These are phyloP conservation scores for Bidens hawaiensis DNA, from an alignment of 140 eudicot species.

Conservation along the genomic window DNA sequence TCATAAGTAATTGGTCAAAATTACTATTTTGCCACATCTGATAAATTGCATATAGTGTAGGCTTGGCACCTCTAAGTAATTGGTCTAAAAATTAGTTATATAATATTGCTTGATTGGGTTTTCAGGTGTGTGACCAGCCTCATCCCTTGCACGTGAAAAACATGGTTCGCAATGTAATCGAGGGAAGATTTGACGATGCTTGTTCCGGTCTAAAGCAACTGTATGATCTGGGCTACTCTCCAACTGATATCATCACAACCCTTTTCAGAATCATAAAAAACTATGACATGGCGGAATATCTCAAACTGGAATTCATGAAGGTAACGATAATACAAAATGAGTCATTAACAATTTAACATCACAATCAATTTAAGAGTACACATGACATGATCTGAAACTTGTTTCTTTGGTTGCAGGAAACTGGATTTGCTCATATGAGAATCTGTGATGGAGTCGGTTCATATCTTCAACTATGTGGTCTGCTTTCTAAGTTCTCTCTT, in stretches of 20 bases:
- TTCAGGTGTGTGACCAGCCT: constrained; percentile 98
- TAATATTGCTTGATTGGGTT: constrained; percentile 2
- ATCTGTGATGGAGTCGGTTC: constrained; percentile 99
- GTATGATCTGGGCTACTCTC: constrained; percentile 95
- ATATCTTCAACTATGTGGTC: constrained; percentile 91
- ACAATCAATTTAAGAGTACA: background rate
- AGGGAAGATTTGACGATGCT: constrained; percentile 94
- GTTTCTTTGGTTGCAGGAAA: constrained; percentile 49
- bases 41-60: background rate
- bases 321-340: constrained; percentile 27
- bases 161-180: constrained; percentile 81
- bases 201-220: constrained; percentile 89
- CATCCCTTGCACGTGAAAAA: constrained; percentile 96
- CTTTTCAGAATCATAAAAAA: constrained; percentile 95
- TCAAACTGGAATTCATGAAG: constrained; percentile 98
- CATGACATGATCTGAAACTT: no score
- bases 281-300: constrained; percentile 92
- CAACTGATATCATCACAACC: constrained; percentile 97
- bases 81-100: no score
- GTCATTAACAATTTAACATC: background rate
- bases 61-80: no score
- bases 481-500: constrained; percentile 75
- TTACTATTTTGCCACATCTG: background rate
- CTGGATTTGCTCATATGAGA: constrained; percentile 99
- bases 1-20: background rate